These are phyloP conservation scores for Zea mays DNA, from an alignment of 176 grass and related monocot genomes.

Conservation along the genomic window DNA sequence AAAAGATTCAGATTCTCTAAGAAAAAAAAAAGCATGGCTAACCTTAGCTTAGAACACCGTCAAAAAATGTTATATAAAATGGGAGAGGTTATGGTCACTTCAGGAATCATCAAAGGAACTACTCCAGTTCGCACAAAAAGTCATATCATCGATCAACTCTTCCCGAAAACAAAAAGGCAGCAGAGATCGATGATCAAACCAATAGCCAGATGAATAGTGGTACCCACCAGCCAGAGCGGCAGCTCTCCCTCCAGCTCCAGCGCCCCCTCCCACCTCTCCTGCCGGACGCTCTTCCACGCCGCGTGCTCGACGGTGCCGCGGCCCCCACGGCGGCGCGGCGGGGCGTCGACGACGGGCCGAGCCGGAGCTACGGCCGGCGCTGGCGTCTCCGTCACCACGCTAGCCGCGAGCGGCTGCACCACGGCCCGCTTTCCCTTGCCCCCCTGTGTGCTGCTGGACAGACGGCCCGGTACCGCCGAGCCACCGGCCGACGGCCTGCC, in stretches of 20 bases:
- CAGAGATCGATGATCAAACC: background rate
- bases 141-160: background rate
- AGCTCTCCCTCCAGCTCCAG: conserved; percentile 68
- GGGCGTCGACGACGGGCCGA: conserved; percentile 19
- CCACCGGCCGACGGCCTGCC: background rate
- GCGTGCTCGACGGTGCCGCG: conserved; percentile 48
- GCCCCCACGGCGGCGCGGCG: conserved; percentile 34
- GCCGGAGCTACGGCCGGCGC: background rate
- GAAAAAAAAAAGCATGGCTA: conserved; percentile 44
- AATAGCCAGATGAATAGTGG: background rate
- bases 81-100: conserved; percentile 29
- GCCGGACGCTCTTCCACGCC: conserved; percentile 81
- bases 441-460: background rate
- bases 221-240: conserved; percentile 85
- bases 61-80: conserved; percentile 15
- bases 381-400: conserved; percentile 40
- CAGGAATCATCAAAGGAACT: conserved; percentile 19
- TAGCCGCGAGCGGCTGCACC: conserved; percentile 39
- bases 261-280: conserved; percentile 88
- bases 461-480: conserved; percentile 26
- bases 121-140: background rate
- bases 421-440: conserved; percentile 38
- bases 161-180: background rate
- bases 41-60: conserved; percentile 39
- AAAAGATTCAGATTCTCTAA: conserved; percentile 51